Evolutionary conservation across 371 early-diverging fungal genomes (phyloP), one percentile per base, ranked within the genome.

Genomic region (Smittium culicis): DNA sequence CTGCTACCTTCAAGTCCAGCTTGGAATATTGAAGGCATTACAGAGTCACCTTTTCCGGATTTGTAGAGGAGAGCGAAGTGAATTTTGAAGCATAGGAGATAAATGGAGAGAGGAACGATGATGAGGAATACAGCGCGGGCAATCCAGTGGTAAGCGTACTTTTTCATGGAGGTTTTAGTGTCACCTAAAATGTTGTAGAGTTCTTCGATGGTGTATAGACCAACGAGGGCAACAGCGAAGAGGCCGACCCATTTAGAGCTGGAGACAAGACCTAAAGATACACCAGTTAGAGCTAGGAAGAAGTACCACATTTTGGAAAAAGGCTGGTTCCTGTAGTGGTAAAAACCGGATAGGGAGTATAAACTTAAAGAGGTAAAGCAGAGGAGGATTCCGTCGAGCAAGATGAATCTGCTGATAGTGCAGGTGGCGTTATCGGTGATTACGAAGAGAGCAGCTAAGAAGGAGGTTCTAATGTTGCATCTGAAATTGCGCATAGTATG

Each of bases 211-310:
- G 99, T 99, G 74, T 93, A 88, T 76, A 96, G 65, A 5, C 99
- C 99, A 34, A 98, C 97, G 25, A 96, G 77, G 8, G 94, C 93
- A 2, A 93, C 92, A 24, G 89, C 88, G 77, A 99, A 91, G 60
- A 97, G 79, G 0, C 99, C 99, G 34, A 99, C 98, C 99, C 99
- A 99, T 76, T 99, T 99, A 24, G 99, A 88, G 80, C 98, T 96
- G 11, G 86, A 78, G 5, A 89, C 94, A 63, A 89, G 82, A 31
- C 99, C 99, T 30, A 99, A 75, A 24, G 91, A 88, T 1, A 89
- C 71, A 58, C 99, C 99, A 2, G 97, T 91, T 55, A 87, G 73
- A 1, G 85, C 68, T 33, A 99, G 74, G 91, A 94, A 93, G 8
- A 82, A 66, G 83, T 86, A 93, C 98, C 97, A 96, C 59, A 85